Evolutionary conservation across 225 moss, liverwort and hornwort species (phyloP).

Genomic region (Marchantia paleacea): DNA sequence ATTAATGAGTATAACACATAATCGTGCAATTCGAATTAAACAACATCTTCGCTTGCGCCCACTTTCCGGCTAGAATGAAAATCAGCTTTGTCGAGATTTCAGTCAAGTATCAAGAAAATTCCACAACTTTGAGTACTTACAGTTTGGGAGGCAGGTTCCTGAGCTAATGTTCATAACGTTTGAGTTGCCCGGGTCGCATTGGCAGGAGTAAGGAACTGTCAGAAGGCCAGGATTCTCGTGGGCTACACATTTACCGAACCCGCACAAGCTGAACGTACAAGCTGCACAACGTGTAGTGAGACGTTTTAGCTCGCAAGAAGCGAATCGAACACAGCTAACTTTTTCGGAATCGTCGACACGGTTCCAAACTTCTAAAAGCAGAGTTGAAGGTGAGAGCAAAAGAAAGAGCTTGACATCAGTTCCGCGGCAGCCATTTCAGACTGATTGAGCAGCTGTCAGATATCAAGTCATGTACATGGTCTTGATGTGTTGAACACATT

Average conservation of each 20-base stretch:
- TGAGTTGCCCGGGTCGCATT: constrained; percentile 28
- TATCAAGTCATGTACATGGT: too few relatives aligned
- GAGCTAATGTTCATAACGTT: constrained; percentile 36
- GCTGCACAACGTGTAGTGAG: constrained; percentile 17
- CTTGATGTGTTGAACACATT: neutral
- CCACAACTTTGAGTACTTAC: constrained; percentile 22
- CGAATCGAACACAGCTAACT: neutral
- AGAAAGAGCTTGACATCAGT: neutral
- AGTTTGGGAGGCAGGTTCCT: constrained; percentile 35
- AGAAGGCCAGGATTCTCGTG: constrained; percentile 11
- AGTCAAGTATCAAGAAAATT: too few relatives aligned
- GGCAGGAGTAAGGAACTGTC: constrained; percentile 29
- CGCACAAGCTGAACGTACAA: constrained; percentile 33
- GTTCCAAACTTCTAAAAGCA: too few relatives aligned
- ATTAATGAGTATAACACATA: neutral
- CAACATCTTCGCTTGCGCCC: too few relatives aligned
- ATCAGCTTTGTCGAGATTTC: too few relatives aligned
- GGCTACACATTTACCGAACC: constrained; percentile 33
- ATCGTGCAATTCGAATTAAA: too few relatives aligned
- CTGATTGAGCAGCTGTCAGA: neutral
- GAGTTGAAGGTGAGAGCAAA: too few relatives aligned
- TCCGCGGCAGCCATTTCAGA: neutral
- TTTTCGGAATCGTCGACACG: too few relatives aligned
- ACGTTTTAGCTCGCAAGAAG: neutral
- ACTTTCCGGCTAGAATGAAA: too few relatives aligned